Percentiles rank a stretch among this genome's conserved stretches.
Evolutionary conservation across 495 filamentous ascomycete species (phyloP).

Genomic region (Tetracladium setigerum): DNA sequence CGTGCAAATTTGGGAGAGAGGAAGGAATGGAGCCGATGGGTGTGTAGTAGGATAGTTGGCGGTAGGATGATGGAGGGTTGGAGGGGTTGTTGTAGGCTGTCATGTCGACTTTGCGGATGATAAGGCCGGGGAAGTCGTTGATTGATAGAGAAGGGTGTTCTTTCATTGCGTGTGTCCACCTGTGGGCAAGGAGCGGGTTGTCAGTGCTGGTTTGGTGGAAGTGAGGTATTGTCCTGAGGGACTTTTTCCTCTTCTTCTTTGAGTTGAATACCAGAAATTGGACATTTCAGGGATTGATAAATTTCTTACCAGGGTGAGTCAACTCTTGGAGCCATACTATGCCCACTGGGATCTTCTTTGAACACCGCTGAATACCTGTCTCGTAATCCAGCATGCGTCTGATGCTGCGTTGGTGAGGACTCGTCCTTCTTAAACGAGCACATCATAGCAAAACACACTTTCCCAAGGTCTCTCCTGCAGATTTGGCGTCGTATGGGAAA

Average conservation of each 20-base stretch:
- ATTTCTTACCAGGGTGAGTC: slow-evolving; percentile 38
- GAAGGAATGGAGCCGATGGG: slow-evolving; percentile 36
- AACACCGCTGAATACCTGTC: slow-evolving; percentile 33
- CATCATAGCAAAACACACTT: slow-evolving; percentile 52
- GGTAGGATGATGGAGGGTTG: slow-evolving; percentile 43
- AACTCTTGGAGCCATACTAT: slow-evolving; percentile 31
- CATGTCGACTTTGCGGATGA: slow-evolving; percentile 60
- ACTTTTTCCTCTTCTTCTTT: no score
- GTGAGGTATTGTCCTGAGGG: slow-evolving; percentile 6
- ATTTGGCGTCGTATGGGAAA: slow-evolving; percentile 27
- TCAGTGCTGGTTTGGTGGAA: not conserved
- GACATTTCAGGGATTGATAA: no score
- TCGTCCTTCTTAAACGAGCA: slow-evolving; percentile 55
- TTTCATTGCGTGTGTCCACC: not conserved
- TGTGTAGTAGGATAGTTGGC: slow-evolving; percentile 53
- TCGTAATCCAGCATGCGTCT: slow-evolving; percentile 26
- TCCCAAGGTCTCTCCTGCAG: slow-evolving; percentile 29
- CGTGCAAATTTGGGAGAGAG: slow-evolving; percentile 45
- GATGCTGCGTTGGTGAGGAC: slow-evolving; percentile 29
- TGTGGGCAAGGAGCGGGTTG: not conserved
- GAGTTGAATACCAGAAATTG: not conserved
- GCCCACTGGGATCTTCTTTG: slow-evolving; percentile 32
- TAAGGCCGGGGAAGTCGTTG: slow-evolving; percentile 45
- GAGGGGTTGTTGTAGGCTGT: slow-evolving; percentile 36
- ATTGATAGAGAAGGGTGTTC: not conserved